Conservation (phyloP, 2,329 filamentous ascomycete species). For the Aspergillus puulaauensis region DNA sequence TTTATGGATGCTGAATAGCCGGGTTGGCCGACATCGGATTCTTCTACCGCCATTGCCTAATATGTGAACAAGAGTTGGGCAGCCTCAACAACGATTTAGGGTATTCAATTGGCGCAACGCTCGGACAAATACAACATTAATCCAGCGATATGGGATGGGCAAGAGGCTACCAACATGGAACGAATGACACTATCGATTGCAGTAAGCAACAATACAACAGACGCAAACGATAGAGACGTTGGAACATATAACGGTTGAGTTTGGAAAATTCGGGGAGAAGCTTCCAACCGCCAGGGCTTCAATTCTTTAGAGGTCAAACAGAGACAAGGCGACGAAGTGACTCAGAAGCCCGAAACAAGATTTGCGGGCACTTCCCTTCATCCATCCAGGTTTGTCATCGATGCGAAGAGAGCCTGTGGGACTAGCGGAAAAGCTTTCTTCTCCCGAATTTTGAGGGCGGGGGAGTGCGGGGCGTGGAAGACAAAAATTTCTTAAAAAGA, state of each 20-base stretch:
- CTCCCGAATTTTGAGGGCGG: not conserved
- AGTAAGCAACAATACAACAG: not conserved
- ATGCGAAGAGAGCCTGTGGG: not conserved
- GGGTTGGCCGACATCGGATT: not conserved
- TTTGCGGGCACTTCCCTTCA: not conserved
- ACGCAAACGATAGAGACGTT: not conserved
- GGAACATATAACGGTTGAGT: not conserved
- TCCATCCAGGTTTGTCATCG: not conserved
- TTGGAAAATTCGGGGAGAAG: not conserved
- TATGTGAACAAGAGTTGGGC: not conserved
- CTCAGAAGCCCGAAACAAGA: not conserved
- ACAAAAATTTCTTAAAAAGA: conserved; percentile 1
- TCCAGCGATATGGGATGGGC: not conserved
- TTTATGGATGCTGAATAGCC: not conserved
- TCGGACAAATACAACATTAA: not conserved
- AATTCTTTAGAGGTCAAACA: not conserved
- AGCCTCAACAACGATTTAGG: not conserved
- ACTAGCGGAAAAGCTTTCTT: not conserved
- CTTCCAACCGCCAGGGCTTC: not conserved
- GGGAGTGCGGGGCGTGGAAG: conserved; percentile 3
- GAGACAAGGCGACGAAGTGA: not conserved
- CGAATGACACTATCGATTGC: not conserved
- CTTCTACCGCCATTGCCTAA: conserved; percentile 6
- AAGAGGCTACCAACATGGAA: not conserved
- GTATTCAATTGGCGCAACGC: not conserved